These are phyloP conservation scores for Trichoderma virens DNA, from an alignment of 495 filamentous ascomycete species.

Conservation along the genomic window DNA sequence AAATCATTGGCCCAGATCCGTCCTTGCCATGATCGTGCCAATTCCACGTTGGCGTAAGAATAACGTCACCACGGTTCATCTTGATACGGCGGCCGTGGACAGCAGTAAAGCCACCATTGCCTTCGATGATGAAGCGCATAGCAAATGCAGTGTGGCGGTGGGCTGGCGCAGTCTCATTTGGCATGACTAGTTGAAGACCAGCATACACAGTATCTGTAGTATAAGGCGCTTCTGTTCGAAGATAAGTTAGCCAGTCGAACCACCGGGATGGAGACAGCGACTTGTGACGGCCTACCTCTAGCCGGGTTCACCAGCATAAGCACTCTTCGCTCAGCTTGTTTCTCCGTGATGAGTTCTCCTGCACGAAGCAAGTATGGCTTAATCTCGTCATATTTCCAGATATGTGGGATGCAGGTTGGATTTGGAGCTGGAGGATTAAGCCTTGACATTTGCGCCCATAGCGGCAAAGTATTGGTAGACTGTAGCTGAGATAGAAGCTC, in stretches of 20 bases:
- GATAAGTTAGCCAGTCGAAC: background rate
- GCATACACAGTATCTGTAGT: slow-evolving; percentile 48
- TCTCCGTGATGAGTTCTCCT: background rate
- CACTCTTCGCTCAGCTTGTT: background rate
- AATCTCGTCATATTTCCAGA: background rate
- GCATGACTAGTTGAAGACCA: slow-evolving; percentile 43
- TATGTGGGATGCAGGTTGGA: background rate
- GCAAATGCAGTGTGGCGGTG: slow-evolving; percentile 45
- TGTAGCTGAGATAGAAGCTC: background rate
- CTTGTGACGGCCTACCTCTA: background rate
- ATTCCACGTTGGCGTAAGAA: slow-evolving; percentile 44
- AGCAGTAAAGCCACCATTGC: slow-evolving; percentile 40
- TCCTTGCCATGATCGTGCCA: slow-evolving; percentile 47
- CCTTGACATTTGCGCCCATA: slow-evolving; percentile 1
- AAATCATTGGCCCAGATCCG: slow-evolving; percentile 43
- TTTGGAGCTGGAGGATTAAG: background rate
- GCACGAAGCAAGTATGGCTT: background rate
- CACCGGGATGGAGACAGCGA: background rate
- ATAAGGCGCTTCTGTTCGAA: slow-evolving; percentile 30
- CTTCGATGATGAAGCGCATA: slow-evolving; percentile 46
- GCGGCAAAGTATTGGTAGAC: background rate
- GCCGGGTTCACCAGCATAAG: background rate
- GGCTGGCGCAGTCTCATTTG: slow-evolving; percentile 40
- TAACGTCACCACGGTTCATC: slow-evolving; percentile 44
- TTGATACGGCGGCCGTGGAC: slow-evolving; percentile 38